These are phyloP conservation scores for Colletotrichum zoysiae DNA, from an alignment of 2,329 filamentous ascomycete species.

Conservation along the genomic window DNA sequence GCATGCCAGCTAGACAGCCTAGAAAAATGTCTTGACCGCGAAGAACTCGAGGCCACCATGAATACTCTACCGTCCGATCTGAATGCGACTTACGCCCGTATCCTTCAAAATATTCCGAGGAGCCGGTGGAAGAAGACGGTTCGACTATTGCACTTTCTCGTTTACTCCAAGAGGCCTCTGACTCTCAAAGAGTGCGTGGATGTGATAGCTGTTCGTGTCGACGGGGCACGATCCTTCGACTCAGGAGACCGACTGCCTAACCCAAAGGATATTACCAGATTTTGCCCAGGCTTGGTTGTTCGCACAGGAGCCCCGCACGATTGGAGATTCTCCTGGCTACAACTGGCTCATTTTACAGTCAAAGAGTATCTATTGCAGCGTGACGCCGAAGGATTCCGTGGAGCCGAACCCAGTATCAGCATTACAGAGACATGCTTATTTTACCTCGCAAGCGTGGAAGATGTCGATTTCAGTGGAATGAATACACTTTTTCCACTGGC, in stretches of 20 bases:
- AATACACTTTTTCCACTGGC: not conserved
- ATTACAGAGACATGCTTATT: not conserved
- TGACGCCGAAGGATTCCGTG: not conserved
- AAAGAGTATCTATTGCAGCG: slow-evolving; percentile 44
- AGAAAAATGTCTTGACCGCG: not conserved
- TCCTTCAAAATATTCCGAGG: slow-evolving; percentile 35
- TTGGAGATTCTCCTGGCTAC: too few species aligned
- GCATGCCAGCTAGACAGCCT: slow-evolving; percentile 8
- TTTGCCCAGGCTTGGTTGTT: slow-evolving; percentile 42
- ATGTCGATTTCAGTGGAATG: fast-evolving
- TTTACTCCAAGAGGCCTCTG: slow-evolving; percentile 41
- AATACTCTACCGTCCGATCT: not conserved
- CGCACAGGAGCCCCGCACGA: too few species aligned
- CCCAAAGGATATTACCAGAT: slow-evolving; percentile 17
- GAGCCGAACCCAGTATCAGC: not conserved
- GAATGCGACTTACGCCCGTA: not conserved
- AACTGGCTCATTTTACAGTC: slow-evolving; percentile 46
- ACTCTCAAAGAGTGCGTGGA: slow-evolving; percentile 43
- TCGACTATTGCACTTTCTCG: slow-evolving; percentile 45
- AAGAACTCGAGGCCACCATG: not conserved
- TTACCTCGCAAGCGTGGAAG: not conserved
- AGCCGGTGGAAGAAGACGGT: slow-evolving; percentile 36
- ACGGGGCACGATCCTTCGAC: slow-evolving; percentile 38
- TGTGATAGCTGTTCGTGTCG: slow-evolving; percentile 43
- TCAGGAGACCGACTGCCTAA: slow-evolving; percentile 23